Conservation (phyloP, 176 grass and related monocot species). For the Oryza glaberrima region DNA sequence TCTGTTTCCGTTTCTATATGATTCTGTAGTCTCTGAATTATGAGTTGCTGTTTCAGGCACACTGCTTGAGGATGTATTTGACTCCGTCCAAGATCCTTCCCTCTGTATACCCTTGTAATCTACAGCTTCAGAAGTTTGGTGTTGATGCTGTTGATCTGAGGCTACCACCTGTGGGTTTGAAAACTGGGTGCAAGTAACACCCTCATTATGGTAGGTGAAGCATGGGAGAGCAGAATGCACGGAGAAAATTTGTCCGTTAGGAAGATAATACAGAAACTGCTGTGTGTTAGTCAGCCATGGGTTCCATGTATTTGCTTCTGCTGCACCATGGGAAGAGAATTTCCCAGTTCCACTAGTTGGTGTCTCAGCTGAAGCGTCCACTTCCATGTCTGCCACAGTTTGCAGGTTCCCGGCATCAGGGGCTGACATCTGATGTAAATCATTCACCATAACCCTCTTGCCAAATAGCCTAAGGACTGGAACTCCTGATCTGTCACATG, state of each 20-base stretch:
- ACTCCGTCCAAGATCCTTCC: slow-evolving; percentile 54
- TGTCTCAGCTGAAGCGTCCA: slow-evolving; percentile 47
- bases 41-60: slow-evolving; percentile 25
- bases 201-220: slow-evolving; percentile 48
- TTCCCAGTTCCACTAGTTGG: slow-evolving; percentile 23
- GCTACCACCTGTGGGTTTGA: slow-evolving; percentile 21
- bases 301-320: slow-evolving; percentile 38
- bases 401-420: neutral
- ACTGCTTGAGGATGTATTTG: slow-evolving; percentile 41
- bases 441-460: slow-evolving; percentile 53
- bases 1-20: slow-evolving; percentile 20
- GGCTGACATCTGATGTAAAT: slow-evolving; percentile 15
- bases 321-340: slow-evolving; percentile 19
- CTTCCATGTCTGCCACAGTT: slow-evolving; percentile 29
- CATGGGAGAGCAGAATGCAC: slow-evolving; percentile 23
- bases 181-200: neutral
- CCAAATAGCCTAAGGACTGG: slow-evolving; percentile 73
- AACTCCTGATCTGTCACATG: slow-evolving; percentile 38
- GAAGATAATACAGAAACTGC: slow-evolving; percentile 60
- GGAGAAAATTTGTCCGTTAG: slow-evolving; percentile 37
- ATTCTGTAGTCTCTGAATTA: slow-evolving; percentile 47
- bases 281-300: slow-evolving; percentile 33
- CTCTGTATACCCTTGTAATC: slow-evolving; percentile 24
- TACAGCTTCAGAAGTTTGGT: slow-evolving; percentile 23
- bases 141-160: slow-evolving; percentile 15